These are phyloP conservation scores for Tremellales sp. DNA, from an alignment of 1,284 basidiomycete genomes.

Conservation along the genomic window DNA sequence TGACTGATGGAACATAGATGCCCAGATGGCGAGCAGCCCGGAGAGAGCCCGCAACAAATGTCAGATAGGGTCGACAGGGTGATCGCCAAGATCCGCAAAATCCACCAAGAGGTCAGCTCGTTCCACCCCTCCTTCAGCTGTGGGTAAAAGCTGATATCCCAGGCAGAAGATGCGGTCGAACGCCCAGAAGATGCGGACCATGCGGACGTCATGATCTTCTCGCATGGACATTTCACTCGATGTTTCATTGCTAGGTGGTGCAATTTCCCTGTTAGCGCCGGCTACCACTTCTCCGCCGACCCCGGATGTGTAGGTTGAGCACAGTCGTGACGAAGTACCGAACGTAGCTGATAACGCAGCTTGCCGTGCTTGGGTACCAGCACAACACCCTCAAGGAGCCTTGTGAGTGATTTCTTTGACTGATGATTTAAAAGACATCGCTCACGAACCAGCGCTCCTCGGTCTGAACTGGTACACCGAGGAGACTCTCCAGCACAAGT, in stretches of 20 bases:
- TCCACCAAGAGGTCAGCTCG: slow-evolving; percentile 61
- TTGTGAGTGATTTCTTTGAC: slow-evolving; percentile 25
- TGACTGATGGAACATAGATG: slow-evolving; percentile 61
- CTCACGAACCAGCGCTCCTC: slow-evolving; percentile 34
- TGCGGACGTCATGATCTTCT: slow-evolving; percentile 55
- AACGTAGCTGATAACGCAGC: slow-evolving; percentile 10
- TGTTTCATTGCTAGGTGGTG: slow-evolving; percentile 61
- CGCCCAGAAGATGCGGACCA: slow-evolving; percentile 31
- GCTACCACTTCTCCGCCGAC: slow-evolving; percentile 48
- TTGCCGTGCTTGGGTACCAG: slow-evolving; percentile 50
- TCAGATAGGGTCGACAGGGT: slow-evolving; percentile 68
- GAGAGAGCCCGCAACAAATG: slow-evolving; percentile 79
- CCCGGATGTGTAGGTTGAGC: slow-evolving; percentile 40
- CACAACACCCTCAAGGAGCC: slow-evolving; percentile 48
- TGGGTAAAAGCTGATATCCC: background rate
- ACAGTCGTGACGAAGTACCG: background rate
- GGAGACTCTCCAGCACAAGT: slow-evolving; percentile 25
- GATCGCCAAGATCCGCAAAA: slow-evolving; percentile 68
- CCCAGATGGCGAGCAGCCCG: slow-evolving; percentile 59
- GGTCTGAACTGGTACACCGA: slow-evolving; percentile 50
- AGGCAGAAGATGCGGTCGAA: slow-evolving; percentile 24
- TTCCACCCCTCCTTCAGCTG: background rate
- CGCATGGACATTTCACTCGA: slow-evolving; percentile 68
- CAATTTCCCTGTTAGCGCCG: slow-evolving; percentile 43
- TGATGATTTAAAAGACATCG: background rate